Evolutionary conservation across 495 filamentous ascomycete species (phyloP), one percentile per base, ranked within the genome.

Genomic region (Neurospora sp.): DNA sequence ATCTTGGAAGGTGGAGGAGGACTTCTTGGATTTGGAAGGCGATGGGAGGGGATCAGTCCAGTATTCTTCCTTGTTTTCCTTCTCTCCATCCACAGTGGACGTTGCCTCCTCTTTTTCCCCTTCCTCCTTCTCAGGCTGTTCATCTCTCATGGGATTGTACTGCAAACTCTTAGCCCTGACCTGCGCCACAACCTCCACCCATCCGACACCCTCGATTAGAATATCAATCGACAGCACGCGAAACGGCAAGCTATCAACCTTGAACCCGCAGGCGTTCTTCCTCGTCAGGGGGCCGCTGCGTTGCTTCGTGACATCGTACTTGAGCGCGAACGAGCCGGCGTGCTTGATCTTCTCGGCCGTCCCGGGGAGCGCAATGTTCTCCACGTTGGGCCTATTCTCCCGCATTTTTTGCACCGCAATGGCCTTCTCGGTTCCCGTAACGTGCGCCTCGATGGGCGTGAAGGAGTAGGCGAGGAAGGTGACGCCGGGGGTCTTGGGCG

Each of bases 161-260:
- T 73, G 80, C 70, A 87, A 73, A 36, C 81, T 77, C 76, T 75
- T 88, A 34, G 86, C 87, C 31, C 94, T 89, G 9, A 96, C 87
- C 81, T 98, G 94, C 17, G 90, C 89, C 7, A 88, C 90, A 24
- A 99, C 80, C 80, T 99, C 96, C 9, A 99, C 86, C 95, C 96
- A 99, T 3, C 96, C 96, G 48, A 90, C 90, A 24, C 95, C 93
- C 76, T 97, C 94, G 42, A 99, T 90, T 9, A 99, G 83, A 43
- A 99, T 89, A 79, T 99, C 96, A 0, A 91, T 86, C 7, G 90
- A 86, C 71, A 94, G 84, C 4, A 98, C 89, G 11, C 85, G 86
- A 79, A 95, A 99, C 3, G 94, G 94, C 43, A 98, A 82, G 31
- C 75, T 74, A 0, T 90, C 84, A 9, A 87, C 82, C 31, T 85